Base-by-base conservation (phyloP, 2,329 filamentous ascomycete species). In the Leptographium flavum region DNA sequence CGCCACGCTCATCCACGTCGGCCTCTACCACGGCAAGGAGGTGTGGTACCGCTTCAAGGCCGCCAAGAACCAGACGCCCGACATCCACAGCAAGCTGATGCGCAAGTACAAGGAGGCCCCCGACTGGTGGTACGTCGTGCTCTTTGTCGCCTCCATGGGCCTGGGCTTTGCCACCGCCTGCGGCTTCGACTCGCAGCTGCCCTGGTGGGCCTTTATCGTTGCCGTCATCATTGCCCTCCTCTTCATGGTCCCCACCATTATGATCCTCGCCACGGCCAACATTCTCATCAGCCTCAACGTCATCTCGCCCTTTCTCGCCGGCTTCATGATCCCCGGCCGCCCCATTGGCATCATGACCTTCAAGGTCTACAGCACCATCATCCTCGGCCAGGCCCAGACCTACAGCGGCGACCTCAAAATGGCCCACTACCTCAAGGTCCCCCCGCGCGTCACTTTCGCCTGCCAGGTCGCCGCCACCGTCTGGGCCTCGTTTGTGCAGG, bases 291-390 rank as follows among this genome's bases (percentile, higher is more conserved):
- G 79, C 5, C 66, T 85, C 21, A 83, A 83, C 53, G 79, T 86
- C n/a, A 61, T 85, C 47, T 81, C 79, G 15, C 80, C 84, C 57
- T 83, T 81, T 54, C 71, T 86, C 48, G 71, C 81, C 49, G 81
- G 81, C 6, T 85, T 85, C 59, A 80, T 85, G 68, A 72, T 81
- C 41, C 81, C 81, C 0, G 81, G 81, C 23, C 70, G 71, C 3
- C 81, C 81, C 2, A 67, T 85, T 49, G 79, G 79, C 40, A 79
- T 84, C 71, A 86, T 86, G 80, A 71, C 84, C 63, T 85, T 85
- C 66, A 84, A 84, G 61, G 82, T 78, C 49, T 85, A 81, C 54
- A 77, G 79, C 42, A 83, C 81, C 57, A 73, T 83, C 46, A 75
- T 69, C 61, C 81, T 82, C 75, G 67, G 67, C 15, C 76, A 82